Conservation (phyloP, 805 yeast species). For the Nakazawaea holstii region DNA sequence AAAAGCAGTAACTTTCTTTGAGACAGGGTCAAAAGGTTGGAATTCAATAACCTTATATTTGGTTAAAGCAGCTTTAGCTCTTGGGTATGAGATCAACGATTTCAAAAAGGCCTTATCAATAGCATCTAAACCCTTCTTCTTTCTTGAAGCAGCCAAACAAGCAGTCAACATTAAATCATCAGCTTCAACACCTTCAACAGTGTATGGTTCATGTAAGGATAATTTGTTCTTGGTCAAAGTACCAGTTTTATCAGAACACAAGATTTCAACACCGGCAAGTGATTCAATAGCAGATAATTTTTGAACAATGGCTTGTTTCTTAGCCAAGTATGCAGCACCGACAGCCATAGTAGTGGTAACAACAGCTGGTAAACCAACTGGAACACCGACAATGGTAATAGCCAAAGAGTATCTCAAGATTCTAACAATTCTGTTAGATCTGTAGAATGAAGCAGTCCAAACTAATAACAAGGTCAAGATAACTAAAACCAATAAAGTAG, state of each 20-base stretch:
- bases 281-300: constrained; percentile 96
- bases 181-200: constrained; percentile 94
- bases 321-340: constrained; percentile 98
- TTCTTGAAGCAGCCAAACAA: constrained; percentile 95
- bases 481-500: constrained; percentile 82
- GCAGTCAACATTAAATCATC: constrained; percentile 97
- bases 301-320: constrained; percentile 96
- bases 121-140: constrained; percentile 97
- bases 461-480: constrained; percentile 81
- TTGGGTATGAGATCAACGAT: constrained; percentile 81
- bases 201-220: constrained; percentile 94
- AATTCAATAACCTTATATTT: constrained; percentile 93
- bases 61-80: constrained; percentile 87
- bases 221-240: constrained; percentile 96
- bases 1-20: constrained; percentile 92
- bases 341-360: constrained; percentile 99
- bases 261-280: constrained; percentile 94
- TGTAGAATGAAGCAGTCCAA: constrained; percentile 93
- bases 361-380: constrained; percentile 98
- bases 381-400: constrained; percentile 95
- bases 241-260: constrained; percentile 98
- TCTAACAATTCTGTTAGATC: constrained; percentile 80
- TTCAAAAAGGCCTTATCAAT: constrained; percentile 95
- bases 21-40: constrained; percentile 97
- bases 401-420: constrained; percentile 91